phyloP scores from a whole-genome alignment of 73 alveolate genomes.

The Stentor coeruleus region DNA sequence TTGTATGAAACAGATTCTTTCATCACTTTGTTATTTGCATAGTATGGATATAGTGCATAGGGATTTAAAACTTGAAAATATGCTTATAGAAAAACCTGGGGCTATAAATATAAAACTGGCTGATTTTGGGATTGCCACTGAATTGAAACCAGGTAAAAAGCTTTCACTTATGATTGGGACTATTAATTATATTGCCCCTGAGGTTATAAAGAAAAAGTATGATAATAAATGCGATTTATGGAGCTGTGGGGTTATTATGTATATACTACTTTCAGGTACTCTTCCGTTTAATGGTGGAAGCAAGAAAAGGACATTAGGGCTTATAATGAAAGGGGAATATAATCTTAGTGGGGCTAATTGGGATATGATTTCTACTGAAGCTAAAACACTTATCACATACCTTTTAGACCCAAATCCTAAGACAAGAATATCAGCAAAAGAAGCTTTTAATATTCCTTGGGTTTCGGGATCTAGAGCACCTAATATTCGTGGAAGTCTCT shows the following conservation, averaged over 20 bases:
- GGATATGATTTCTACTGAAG: conserved; percentile 39
- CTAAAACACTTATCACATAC: conserved; percentile 47
- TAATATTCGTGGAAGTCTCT: not conserved
- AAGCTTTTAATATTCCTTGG: conserved; percentile 33
- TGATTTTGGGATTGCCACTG: conserved; percentile 34
- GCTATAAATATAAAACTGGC: conserved; percentile 29
- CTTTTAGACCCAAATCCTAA: conserved; percentile 36
- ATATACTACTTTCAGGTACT: conserved; percentile 57
- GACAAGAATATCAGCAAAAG: conserved; percentile 34
- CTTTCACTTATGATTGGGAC: not conserved
- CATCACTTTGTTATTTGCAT: conserved; percentile 53
- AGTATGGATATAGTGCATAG: conserved; percentile 48
- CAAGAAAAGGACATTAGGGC: conserved; percentile 51
- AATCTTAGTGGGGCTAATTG: conserved; percentile 35
- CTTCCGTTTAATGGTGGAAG: conserved; percentile 64
- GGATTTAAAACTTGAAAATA: conserved; percentile 57
- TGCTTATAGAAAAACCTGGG: conserved; percentile 30
- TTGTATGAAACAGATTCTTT: conserved; percentile 40
- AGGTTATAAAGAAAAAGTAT: conserved; percentile 61
- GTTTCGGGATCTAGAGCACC: not conserved
- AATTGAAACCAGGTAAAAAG: too few species aligned
- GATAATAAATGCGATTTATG: conserved; percentile 79
- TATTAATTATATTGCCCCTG: conserved; percentile 65
- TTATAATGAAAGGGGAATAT: conserved; percentile 55
- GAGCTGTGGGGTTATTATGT: conserved; percentile 78